Conservation (phyloP, 495 filamentous ascomycete species). For the Penicillium simplicissimum region DNA sequence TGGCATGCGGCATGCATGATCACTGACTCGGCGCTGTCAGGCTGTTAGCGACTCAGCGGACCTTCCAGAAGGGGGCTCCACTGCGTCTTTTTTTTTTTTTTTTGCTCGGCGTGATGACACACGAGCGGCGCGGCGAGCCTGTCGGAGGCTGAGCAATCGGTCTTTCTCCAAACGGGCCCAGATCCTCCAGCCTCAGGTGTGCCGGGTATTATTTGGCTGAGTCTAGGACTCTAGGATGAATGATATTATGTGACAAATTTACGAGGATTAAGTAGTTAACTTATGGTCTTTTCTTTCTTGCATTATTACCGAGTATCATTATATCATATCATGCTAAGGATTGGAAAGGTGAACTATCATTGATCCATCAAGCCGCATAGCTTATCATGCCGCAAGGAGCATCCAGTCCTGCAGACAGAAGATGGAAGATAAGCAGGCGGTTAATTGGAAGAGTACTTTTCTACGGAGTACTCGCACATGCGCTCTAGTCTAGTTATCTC, state of each 20-base stretch:
- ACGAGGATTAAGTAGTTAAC: too few relatives aligned
- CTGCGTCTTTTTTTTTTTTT: constrained; percentile 36
- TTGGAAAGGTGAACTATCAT: too few relatives aligned
- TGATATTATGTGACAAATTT: too few relatives aligned
- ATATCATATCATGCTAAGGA: background rate
- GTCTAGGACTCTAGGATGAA: too few relatives aligned
- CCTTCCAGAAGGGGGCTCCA: constrained; percentile 22
- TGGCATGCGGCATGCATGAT: background rate
- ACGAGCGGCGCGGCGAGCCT: constrained; percentile 18
- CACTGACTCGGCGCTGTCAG: background rate
- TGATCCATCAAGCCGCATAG: background rate
- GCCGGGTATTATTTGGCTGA: too few relatives aligned
- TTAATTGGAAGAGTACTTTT: background rate
- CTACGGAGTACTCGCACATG: background rate
- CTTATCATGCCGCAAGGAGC: background rate
- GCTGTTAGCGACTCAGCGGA: background rate
- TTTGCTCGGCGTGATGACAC: constrained; percentile 31
- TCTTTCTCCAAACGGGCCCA: background rate
- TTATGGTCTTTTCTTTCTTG: background rate
- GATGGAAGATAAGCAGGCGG: background rate
- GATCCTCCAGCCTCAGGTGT: background rate
- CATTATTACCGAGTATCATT: background rate
- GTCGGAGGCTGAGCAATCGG: constrained; percentile 13
- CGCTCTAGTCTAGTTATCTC: background rate
- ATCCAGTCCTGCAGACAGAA: background rate